A percentile compares a stretch with the other conserved stretches of the same genome.
Conservation (phyloP, 805 yeast species). For the Candida wancherniae region DNA sequence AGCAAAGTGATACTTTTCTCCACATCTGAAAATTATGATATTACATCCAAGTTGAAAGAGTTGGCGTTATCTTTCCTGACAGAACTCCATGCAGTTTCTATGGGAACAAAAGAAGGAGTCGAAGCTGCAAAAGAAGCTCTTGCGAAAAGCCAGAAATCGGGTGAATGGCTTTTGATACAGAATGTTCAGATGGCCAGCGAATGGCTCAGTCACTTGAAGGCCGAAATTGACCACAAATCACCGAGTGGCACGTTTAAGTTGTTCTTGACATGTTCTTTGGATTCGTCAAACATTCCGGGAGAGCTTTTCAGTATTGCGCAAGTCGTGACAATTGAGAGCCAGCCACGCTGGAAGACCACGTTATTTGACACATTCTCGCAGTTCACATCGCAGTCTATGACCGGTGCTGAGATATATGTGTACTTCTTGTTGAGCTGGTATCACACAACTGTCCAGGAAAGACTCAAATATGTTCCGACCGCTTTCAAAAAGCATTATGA, state of each 20-base stretch:
- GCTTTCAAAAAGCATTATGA: constrained; percentile 64
- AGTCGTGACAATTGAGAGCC: constrained; percentile 56
- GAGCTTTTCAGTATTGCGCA: constrained; percentile 52
- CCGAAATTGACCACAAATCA: constrained; percentile 33
- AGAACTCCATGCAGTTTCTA: constrained; percentile 45
- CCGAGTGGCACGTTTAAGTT: constrained; percentile 40
- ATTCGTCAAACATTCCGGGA: constrained; percentile 44
- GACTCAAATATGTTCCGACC: constrained; percentile 54
- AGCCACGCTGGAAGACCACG: constrained; percentile 52
- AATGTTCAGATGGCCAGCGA: constrained; percentile 68
- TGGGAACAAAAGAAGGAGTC: constrained; percentile 71
- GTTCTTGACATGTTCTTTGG: constrained; percentile 59
- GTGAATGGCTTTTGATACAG: constrained; percentile 73
- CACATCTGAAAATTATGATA: constrained; percentile 62
- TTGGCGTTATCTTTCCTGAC: constrained; percentile 31
- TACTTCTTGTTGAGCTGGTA: constrained; percentile 62
- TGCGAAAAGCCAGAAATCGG: constrained; percentile 39
- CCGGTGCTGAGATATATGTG: constrained; percentile 25
- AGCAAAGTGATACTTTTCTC: too few species aligned
- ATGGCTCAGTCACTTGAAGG: constrained; percentile 58
- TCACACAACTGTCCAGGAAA: constrained; percentile 58
- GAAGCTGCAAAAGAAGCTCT: constrained; percentile 55
- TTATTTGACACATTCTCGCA: constrained; percentile 36
- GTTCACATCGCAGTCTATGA: background rate
- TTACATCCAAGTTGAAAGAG: constrained; percentile 48